A percentile compares a stretch with the other conserved stretches of the same genome.
These are phyloP conservation scores for Diplodia sapinea DNA, from an alignment of 2,329 filamentous ascomycete species.

Conservation along the genomic window DNA sequence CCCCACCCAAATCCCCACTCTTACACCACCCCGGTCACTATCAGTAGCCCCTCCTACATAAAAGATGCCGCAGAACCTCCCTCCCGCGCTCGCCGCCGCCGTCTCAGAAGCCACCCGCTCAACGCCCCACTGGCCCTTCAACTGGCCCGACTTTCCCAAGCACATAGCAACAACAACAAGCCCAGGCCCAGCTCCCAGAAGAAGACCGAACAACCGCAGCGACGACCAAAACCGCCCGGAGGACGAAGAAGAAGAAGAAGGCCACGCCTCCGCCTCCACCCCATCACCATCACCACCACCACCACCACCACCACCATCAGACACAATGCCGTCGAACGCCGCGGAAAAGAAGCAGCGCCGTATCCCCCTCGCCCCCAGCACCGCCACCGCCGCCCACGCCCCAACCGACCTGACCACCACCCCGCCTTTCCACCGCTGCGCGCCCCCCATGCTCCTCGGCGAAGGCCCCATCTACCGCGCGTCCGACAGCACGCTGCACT, in stretches of 20 bases:
- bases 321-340: no score
- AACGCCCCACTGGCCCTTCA: not conserved
- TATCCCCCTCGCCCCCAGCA: not conserved
- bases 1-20: not conserved
- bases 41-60: not conserved
- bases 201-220: no score
- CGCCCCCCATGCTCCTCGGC: not conserved
- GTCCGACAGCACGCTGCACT: not conserved
- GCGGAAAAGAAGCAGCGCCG: no score
- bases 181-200: no score
- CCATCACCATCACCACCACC: not conserved
- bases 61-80: not conserved
- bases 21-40: not conserved
- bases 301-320: not conserved
- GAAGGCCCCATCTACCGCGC: constrained; percentile 10
- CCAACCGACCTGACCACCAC: not conserved
- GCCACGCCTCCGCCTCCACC: no score
- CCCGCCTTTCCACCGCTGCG: not conserved
- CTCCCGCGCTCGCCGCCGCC: not conserved
- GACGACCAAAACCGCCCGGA: no score
- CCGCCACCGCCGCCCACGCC: not conserved
- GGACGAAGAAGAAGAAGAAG: no score
- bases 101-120: not conserved
- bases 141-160: not conserved
- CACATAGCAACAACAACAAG: no score